These are phyloP conservation scores for Mycena rosella DNA, from an alignment of 768 basidiomycete species.

Conservation along the genomic window DNA sequence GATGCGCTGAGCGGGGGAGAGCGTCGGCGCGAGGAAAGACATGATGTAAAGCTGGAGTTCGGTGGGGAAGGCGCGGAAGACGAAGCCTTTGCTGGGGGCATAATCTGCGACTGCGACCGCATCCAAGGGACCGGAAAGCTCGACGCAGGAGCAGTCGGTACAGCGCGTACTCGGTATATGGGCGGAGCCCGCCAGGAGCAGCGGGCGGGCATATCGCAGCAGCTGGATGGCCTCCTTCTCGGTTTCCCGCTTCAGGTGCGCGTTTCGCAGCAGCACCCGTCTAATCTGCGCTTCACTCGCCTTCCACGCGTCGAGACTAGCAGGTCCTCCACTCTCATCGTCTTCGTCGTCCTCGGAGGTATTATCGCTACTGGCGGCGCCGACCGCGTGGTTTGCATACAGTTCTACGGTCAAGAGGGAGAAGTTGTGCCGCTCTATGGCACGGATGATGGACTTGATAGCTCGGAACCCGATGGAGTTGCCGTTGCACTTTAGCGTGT, in stretches of 20 bases:
- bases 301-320: conserved; percentile 50
- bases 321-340: conserved; percentile 34
- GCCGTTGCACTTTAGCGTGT: conserved; percentile 65
- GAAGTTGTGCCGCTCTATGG: conserved; percentile 61
- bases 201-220: conserved; percentile 61
- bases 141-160: conserved; percentile 24
- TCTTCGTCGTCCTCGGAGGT: conserved; percentile 44
- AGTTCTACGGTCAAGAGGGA: conserved; percentile 62
- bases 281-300: conserved; percentile 49
- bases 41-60: conserved; percentile 72
- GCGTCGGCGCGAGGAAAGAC: conserved; percentile 66
- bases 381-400: conserved; percentile 58
- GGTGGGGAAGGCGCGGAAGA: conserved; percentile 60
- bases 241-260: conserved; percentile 50
- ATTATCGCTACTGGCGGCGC: conserved; percentile 39
- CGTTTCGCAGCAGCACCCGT: conserved; percentile 58
- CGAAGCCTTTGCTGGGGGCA: conserved; percentile 42
- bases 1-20: conserved; percentile 68
- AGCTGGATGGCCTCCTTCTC: conserved; percentile 63
- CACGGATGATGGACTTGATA: conserved; percentile 58
- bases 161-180: not conserved
- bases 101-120: conserved; percentile 8
- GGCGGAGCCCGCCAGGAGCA: conserved; percentile 54
- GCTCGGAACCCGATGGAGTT: conserved; percentile 64
- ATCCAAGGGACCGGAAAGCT: conserved; percentile 4